These are phyloP conservation scores for Botrytis pseudocinerea DNA, from an alignment of 2,329 filamentous ascomycete genomes.

Conservation along the genomic window DNA sequence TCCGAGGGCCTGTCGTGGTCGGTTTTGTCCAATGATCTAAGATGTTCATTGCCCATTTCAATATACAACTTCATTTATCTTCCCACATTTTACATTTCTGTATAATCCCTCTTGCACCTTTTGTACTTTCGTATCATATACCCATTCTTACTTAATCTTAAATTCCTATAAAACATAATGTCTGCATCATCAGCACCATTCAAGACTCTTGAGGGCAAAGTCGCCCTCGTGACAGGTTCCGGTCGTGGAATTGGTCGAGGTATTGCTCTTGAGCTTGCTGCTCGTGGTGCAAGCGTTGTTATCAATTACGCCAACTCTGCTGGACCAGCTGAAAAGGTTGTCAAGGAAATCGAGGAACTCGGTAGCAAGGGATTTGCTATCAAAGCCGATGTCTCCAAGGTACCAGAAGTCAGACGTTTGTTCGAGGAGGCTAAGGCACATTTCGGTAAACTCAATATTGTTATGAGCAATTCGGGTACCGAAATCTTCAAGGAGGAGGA, in stretches of 20 bases:
- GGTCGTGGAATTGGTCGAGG: slow-evolving; percentile 71
- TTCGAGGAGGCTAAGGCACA: slow-evolving; percentile 35
- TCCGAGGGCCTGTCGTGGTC: slow-evolving; percentile 12
- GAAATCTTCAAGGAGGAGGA: slow-evolving; percentile 36
- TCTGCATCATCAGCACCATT: slow-evolving; percentile 18
- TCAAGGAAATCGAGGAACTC: slow-evolving; percentile 51
- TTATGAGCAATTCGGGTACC: slow-evolving; percentile 39
- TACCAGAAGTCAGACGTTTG: slow-evolving; percentile 41
- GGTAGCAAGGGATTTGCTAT: slow-evolving; percentile 56
- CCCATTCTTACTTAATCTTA: not conserved
- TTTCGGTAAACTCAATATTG: slow-evolving; percentile 37
- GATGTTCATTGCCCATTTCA: not conserved
- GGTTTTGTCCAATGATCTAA: slow-evolving; percentile 22
- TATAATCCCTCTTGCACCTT: not conserved
- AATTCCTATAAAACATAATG: slow-evolving; percentile 7
- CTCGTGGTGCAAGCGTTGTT: slow-evolving; percentile 44
- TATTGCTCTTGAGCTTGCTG: slow-evolving; percentile 44
- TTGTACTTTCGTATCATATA: slow-evolving; percentile 10
- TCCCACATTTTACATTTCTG: not conserved
- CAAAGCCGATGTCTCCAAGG: slow-evolving; percentile 58
- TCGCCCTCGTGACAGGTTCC: slow-evolving; percentile 81
- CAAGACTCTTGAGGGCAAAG: slow-evolving; percentile 52
- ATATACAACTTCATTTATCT: not conserved
- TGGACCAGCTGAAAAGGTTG: slow-evolving; percentile 56
- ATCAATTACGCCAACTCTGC: slow-evolving; percentile 66